phyloP scores from a whole-genome alignment of 225 moss, liverwort and hornwort species.

The Physcomitrium patens region DNA sequence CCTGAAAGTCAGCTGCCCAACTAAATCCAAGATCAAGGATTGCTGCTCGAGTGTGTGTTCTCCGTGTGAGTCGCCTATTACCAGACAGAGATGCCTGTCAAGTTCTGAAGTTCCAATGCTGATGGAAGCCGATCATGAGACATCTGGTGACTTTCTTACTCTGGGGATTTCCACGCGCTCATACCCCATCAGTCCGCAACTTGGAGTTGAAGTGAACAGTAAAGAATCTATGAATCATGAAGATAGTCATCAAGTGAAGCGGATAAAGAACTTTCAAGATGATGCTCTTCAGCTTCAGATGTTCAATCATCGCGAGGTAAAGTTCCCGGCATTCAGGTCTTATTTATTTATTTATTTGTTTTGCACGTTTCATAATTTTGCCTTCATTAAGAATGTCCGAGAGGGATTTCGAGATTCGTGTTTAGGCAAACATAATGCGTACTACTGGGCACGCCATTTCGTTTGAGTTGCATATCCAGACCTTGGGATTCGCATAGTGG shows the following conservation, averaged over 20 bases:
- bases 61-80: conserved; percentile 37
- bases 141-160: conserved; percentile 42
- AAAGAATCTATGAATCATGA: conserved; percentile 23
- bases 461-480: too few relatives aligned
- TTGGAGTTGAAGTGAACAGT: conserved; percentile 31
- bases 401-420: background rate
- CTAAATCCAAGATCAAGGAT: conserved; percentile 30
- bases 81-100: conserved; percentile 37
- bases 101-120: conserved; percentile 33
- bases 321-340: background rate
- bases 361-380: background rate
- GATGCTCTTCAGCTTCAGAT: conserved; percentile 40
- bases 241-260: conserved; percentile 13
- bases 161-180: conserved; percentile 28
- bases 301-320: conserved; percentile 41
- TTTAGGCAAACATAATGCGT: too few relatives aligned
- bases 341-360: background rate
- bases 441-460: too few relatives aligned
- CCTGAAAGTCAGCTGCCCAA: conserved; percentile 14
- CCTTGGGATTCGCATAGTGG: too few relatives aligned
- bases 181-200: conserved; percentile 27
- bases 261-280: conserved; percentile 12
- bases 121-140: conserved; percentile 25
- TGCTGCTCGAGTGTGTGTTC: conserved; percentile 32
- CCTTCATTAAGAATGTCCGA: background rate